Evolutionary conservation across 805 yeast species (phyloP).

Genomic region (Candida ortonii): DNA sequence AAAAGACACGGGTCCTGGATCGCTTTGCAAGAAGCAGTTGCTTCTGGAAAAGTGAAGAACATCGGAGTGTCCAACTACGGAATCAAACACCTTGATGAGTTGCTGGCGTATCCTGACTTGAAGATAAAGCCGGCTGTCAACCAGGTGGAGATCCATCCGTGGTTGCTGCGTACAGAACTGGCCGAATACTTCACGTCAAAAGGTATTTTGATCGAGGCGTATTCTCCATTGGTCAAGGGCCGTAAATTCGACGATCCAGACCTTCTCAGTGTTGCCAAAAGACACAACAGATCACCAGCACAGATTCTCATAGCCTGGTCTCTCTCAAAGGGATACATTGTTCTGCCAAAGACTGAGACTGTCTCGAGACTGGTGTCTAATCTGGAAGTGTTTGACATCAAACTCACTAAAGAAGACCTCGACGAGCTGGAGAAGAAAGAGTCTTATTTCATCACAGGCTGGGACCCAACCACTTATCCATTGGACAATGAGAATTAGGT

Average conservation of each 20-base stretch:
- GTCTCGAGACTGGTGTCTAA: conserved; percentile 40
- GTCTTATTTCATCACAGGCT: conserved; percentile 17
- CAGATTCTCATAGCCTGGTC: conserved; percentile 71
- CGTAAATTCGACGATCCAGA: conserved; percentile 42
- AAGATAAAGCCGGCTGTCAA: conserved; percentile 44
- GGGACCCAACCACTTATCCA: conserved; percentile 24
- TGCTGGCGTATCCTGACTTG: conserved; percentile 45
- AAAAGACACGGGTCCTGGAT: conserved; percentile 49
- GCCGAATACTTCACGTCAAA: conserved; percentile 42
- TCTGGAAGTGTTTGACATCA: conserved; percentile 40
- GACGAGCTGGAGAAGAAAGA: conserved; percentile 30
- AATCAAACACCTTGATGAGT: conserved; percentile 51
- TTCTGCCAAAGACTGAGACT: conserved; percentile 34
- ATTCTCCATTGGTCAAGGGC: conserved; percentile 63
- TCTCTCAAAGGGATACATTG: conserved; percentile 55
- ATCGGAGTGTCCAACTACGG: conserved; percentile 71
- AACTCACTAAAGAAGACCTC: conserved; percentile 38
- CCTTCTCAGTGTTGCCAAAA: conserved; percentile 43
- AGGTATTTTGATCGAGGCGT: conserved; percentile 56
- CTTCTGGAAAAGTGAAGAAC: conserved; percentile 44
- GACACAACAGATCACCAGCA: conserved; percentile 47
- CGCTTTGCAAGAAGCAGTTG: conserved; percentile 56
- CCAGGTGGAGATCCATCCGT: conserved; percentile 51
- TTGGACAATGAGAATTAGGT: conserved; percentile 16
- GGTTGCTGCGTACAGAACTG: conserved; percentile 46